These are phyloP conservation scores for Fusarium miscanthi DNA, from an alignment of 2,329 filamentous ascomycete genomes.

Conservation along the genomic window DNA sequence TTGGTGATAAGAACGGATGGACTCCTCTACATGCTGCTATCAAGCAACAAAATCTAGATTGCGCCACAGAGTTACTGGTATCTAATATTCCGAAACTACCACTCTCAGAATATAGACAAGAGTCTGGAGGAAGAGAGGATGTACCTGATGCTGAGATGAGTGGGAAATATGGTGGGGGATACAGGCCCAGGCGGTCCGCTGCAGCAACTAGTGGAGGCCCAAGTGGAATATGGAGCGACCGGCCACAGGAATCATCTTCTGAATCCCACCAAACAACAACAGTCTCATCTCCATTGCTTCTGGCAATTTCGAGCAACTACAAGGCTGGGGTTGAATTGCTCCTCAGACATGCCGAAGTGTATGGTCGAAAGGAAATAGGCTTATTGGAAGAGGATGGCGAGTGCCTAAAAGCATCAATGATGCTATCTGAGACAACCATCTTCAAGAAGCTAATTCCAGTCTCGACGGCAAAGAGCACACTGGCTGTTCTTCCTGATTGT, in stretches of 20 bases:
- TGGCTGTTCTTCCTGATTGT: neutral
- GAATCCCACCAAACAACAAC: accelerated
- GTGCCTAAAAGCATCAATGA: neutral
- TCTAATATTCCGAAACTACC: neutral
- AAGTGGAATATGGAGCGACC: no score
- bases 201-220: accelerated
- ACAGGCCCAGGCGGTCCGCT: accelerated
- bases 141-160: neutral
- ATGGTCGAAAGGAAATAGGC: neutral
- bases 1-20: neutral
- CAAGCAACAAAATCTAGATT: accelerated
- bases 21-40: neutral
- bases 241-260: neutral
- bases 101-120: accelerated
- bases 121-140: accelerated
- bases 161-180: neutral
- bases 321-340: neutral
- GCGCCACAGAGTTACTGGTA: accelerated
- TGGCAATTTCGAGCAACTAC: accelerated
- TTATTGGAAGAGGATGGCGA: accelerated
- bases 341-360: accelerated
- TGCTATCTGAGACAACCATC: neutral
- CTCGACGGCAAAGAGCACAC: neutral
- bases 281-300: neutral
- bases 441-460: neutral